Base-by-base conservation (phyloP, 768 basidiomycete genomes). In the Mycena sanguinolenta region DNA sequence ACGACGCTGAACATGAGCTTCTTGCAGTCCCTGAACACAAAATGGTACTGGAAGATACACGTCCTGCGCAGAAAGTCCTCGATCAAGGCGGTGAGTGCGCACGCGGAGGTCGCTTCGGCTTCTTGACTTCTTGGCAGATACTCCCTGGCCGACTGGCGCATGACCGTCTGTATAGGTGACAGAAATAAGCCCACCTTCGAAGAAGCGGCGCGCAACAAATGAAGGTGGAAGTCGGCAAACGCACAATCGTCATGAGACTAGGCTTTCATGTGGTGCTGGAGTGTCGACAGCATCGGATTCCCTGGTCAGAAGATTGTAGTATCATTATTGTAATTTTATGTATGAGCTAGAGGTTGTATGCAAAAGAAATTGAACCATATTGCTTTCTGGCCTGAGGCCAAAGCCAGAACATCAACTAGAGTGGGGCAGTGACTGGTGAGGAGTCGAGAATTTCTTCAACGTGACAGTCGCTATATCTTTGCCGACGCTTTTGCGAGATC, bases 1-100 rank as follows among this genome's bases (percentile, higher is more conserved):
- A 60, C 64, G 58, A 61, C 65, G 54, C 63, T 59, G 50, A 73
- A 63, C 58, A 28, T 62, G 53, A 62, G 59, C 53, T 67, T 61
- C 67, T 55, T 57, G 30, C 23, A 21, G 32, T 58, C 17, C 32
- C 52, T 4, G 52, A 67, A 50, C 60, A 8, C 4, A 30, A 27
- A 39, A 8, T 27, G 27, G 30, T 49, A 30, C 42, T 39, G 36
- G 54, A 62, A 36, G 63, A 65, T 44, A 49, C 42, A 46, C 36
- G 34, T 19, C 66, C 38, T 4, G 71, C 58, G 23, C 71, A 73
- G 50, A 57, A 55, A 49, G 71, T 63, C 19, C 67, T 73, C 6
- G 44, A 46, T 39, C 46, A 52, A 39, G 36, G 30, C 58, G 63
- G 67, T 73, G 46, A 65, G 67, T 65, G 67, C 50, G 67, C 38